Percentiles rank a stretch among this genome's conserved stretches.
Conservation (phyloP, 2,329 filamentous ascomycete species). For the Fusarium tricinctum region DNA sequence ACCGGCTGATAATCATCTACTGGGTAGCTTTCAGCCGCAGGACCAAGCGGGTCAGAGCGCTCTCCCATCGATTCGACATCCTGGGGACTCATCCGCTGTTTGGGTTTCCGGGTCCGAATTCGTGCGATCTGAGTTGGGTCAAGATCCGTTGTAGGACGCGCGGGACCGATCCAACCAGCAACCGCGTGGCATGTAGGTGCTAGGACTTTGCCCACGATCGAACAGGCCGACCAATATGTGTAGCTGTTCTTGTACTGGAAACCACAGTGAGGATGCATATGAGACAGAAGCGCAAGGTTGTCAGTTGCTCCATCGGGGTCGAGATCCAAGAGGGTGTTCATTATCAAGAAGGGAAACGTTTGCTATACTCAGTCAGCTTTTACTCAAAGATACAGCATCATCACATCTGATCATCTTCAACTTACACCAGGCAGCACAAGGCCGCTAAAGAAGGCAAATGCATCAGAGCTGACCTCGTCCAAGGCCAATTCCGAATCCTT, state of each 20-base stretch:
- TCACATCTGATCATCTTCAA: slow-evolving; percentile 12
- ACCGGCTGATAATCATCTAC: slow-evolving; percentile 77
- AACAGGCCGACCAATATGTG: slow-evolving; percentile 81
- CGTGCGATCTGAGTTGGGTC: slow-evolving; percentile 77
- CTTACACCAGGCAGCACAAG: slow-evolving; percentile 78
- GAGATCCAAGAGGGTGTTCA: slow-evolving; percentile 83
- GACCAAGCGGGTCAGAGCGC: slow-evolving; percentile 77
- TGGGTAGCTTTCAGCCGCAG: slow-evolving; percentile 72
- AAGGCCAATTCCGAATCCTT: slow-evolving; percentile 70
- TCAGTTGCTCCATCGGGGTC: slow-evolving; percentile 77
- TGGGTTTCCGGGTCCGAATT: slow-evolving; percentile 72
- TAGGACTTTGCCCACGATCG: slow-evolving; percentile 81
- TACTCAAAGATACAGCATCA: background rate
- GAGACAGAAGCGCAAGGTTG: slow-evolving; percentile 75
- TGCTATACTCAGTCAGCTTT: slow-evolving; percentile 55
- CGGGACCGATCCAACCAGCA: slow-evolving; percentile 81
- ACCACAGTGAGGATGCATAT: slow-evolving; percentile 76
- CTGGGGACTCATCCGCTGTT: slow-evolving; percentile 67
- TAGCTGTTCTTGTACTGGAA: slow-evolving; percentile 82
- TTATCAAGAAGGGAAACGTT: slow-evolving; percentile 79
- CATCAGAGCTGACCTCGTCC: slow-evolving; percentile 74
- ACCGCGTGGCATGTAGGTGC: slow-evolving; percentile 78
- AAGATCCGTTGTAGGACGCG: slow-evolving; percentile 76
- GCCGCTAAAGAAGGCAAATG: slow-evolving; percentile 83
- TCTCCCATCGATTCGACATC: slow-evolving; percentile 76